phyloP scores from a whole-genome alignment of 768 basidiomycete genomes.

The Trametes gibbosa region DNA sequence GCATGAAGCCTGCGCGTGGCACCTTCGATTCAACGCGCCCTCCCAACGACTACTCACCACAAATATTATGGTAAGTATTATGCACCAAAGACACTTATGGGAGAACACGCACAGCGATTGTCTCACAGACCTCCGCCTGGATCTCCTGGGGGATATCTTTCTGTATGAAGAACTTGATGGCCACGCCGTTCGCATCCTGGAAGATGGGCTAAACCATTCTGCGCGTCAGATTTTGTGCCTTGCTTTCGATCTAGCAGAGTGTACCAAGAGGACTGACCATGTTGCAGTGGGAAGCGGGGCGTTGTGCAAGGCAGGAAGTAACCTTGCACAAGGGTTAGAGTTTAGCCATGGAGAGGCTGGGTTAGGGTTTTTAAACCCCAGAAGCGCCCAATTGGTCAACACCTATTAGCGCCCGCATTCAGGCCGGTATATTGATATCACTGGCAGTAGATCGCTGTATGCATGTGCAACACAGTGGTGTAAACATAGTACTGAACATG shows the following conservation, averaged over 20 bases:
- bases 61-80: constrained; percentile 4
- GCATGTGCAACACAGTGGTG: too few species aligned
- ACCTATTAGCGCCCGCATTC: too few species aligned
- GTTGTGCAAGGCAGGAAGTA: constrained; percentile 12
- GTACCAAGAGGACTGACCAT: constrained; percentile 15
- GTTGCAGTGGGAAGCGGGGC: background rate
- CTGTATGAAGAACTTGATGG: constrained; percentile 83
- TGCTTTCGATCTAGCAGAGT: background rate
- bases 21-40: constrained; percentile 78
- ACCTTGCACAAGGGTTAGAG: constrained; percentile 27
- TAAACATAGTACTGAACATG: too few species aligned
- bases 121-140: constrained; percentile 71
- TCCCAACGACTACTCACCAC: constrained; percentile 53
- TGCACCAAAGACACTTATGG: too few species aligned
- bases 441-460: too few species aligned
- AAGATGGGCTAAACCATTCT: constrained; percentile 56
- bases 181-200: constrained; percentile 61
- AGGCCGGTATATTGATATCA: too few species aligned
- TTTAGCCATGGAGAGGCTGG: constrained; percentile 18
- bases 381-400: constrained; percentile 9
- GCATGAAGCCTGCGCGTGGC: constrained; percentile 71
- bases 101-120: constrained; percentile 53
- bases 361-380: constrained; percentile 23
- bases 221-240: background rate
- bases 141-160: constrained; percentile 69